Conservation (phyloP, 2,329 filamentous ascomycete species). For the Colletotrichum scovillei region DNA sequence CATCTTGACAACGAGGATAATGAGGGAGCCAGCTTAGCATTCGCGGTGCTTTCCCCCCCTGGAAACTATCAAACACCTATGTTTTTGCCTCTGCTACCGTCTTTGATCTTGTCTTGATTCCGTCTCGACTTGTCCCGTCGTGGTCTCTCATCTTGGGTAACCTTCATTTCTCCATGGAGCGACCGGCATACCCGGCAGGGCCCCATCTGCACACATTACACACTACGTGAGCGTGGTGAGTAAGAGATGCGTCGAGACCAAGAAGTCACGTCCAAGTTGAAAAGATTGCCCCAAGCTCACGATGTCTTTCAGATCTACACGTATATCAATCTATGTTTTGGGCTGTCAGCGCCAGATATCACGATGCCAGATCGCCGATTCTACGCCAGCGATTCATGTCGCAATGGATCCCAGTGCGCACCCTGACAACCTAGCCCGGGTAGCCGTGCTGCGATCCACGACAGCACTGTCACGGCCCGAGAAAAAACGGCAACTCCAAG, state of each 20-base stretch:
- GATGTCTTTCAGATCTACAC: neutral
- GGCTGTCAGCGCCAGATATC: neutral
- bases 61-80: neutral
- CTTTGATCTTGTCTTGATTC: neutral
- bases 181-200: neutral
- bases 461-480: neutral
- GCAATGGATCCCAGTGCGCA: conserved; percentile 5
- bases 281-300: neutral
- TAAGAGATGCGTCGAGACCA: neutral
- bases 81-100: neutral
- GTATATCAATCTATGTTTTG: neutral
- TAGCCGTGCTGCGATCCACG: neutral
- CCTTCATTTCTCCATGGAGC: neutral
- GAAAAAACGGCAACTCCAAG: conserved; percentile 11
- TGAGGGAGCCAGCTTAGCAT: neutral
- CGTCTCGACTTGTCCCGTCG: neutral
- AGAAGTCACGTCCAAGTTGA: neutral
- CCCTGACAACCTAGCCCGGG: neutral
- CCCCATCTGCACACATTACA: neutral
- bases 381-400: conserved; percentile 9
- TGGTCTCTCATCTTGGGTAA: neutral
- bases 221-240: neutral
- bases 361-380: conserved; percentile 25
- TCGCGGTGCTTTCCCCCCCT: neutral
- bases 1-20: neutral